A percentile compares a stretch with the other conserved stretches of the same genome.
Evolutionary conservation across 169 alveolate genomes (phyloP).

Genomic region (Plasmodium gonderi): DNA sequence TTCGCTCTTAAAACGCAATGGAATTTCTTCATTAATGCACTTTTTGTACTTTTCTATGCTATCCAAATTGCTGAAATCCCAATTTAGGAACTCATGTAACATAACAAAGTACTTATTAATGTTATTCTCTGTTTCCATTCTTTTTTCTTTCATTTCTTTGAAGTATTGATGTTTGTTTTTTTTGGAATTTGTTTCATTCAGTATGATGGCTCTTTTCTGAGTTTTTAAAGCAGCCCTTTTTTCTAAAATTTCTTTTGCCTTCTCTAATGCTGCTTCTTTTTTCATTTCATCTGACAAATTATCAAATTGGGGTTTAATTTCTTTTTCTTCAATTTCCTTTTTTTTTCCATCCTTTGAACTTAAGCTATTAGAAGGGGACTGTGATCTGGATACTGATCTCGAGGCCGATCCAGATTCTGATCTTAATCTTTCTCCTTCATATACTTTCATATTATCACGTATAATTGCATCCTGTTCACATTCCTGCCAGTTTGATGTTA

Average conservation of each 20-base stretch:
- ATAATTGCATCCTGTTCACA: background rate
- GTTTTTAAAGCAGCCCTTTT: conserved; percentile 59
- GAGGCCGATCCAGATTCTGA: background rate
- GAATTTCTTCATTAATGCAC: conserved; percentile 55
- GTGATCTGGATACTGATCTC: conserved; percentile 18
- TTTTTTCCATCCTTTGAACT: background rate
- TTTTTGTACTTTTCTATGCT: conserved; percentile 23
- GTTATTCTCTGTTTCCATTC: conserved; percentile 50
- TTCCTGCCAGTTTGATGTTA: background rate
- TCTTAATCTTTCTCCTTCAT: background rate
- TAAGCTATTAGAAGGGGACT: conserved; percentile 12
- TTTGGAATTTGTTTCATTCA: conserved; percentile 54
- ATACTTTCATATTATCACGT: background rate
- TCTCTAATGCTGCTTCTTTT: conserved; percentile 60
- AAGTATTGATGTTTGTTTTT: conserved; percentile 47
- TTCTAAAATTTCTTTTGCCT: conserved; percentile 65
- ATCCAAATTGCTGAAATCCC: conserved; percentile 67
- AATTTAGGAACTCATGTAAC: conserved; percentile 61
- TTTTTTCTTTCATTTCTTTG: conserved; percentile 65
- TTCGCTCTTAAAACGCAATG: conserved; percentile 22
- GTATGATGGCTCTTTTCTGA: conserved; percentile 66
- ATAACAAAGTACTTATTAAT: conserved; percentile 41
- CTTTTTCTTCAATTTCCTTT: conserved; percentile 13
- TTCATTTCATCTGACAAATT: background rate
- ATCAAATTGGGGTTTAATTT: background rate